Evolutionary conservation across 495 filamentous ascomycete genomes (phyloP), one percentile per base, ranked within the genome.

Genomic region (Aspergillus ostianus): DNA sequence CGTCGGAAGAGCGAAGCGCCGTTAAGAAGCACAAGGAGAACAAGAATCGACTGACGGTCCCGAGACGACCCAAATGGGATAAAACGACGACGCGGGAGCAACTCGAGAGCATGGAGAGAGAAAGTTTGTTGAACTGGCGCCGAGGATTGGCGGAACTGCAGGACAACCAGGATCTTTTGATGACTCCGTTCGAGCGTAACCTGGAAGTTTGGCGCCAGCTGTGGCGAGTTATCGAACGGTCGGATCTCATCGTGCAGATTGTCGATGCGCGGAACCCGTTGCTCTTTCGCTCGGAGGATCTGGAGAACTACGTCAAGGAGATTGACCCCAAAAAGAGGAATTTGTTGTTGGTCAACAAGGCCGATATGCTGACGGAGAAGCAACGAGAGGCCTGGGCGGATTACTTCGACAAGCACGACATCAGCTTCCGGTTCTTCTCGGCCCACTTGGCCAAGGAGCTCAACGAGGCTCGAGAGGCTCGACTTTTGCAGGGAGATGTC

Each of bases 131-230:
- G 59, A 81, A 90, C 46, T 99, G 95, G 95, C 80, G 95, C 58
- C 84, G 95, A 64, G 91, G 92, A 0, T 71, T 99, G 51, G 95
- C 95, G 6, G 91, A 97, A 64, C 77, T 99, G 41, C 91, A 96
- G 69, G 93, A 98, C 78, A 87, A 86, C 60, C 82, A 97, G 47
- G 95, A 98, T 72, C 77, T 99, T 56, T 79, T 98, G 54, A 95
- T 99, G 92, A 99, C 95, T 2, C 95, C 95, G 0, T 99, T 99
- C 67, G 95, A 99, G 81, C 83, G 94, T 36, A 99, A 99, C 73
- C 64, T 99, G 59, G 95, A 99, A 72, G 93, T 99, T 51, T 99
- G 95, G 95, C 85, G 95, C 69, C 95, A 99, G 73, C 68, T 99
- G 64, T 99, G 95, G 95, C 85, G 95, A 75, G 95, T 99, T 51